Evolutionary conservation across 106 monocot species (phyloP).

Genomic region (Iris macrosiphon): DNA sequence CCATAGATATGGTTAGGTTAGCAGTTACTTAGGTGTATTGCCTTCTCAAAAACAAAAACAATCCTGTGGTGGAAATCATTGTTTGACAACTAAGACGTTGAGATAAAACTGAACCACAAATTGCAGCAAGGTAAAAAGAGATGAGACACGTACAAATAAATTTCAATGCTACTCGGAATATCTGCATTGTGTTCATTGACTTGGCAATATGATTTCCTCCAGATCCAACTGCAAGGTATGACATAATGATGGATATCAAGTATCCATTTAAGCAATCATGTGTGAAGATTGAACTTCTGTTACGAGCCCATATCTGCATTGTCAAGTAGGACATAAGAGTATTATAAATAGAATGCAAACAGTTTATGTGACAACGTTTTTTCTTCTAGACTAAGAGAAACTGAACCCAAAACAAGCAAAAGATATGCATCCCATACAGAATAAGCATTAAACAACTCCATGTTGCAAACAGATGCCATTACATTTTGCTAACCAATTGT

Average conservation of each 20-base stretch:
- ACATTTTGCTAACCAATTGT: too few species aligned
- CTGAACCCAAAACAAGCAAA: too few species aligned
- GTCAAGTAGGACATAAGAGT: too few species aligned
- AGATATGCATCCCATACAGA: too few species aligned
- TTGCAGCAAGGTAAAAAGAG: background rate
- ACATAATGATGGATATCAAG: slow-evolving; percentile 60
- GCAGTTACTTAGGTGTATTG: too few species aligned
- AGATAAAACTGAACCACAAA: slow-evolving; percentile 1
- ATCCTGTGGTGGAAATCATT: background rate
- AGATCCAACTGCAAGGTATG: slow-evolving; percentile 44
- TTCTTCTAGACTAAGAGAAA: too few species aligned
- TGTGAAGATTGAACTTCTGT: slow-evolving; percentile 69
- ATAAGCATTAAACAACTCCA: too few species aligned
- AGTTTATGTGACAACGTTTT: too few species aligned
- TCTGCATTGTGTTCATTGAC: slow-evolving; percentile 70
- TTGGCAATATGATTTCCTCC: slow-evolving; percentile 58
- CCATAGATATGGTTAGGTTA: too few species aligned
- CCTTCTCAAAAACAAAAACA: background rate
- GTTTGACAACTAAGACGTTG: background rate
- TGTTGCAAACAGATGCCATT: too few species aligned
- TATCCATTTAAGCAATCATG: slow-evolving; percentile 93
- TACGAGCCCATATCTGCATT: slow-evolving; percentile 81
- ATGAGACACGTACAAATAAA: slow-evolving; percentile 48
- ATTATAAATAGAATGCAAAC: too few species aligned
- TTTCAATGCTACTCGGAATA: slow-evolving; percentile 75